These are phyloP conservation scores for Raphanus hybrid DNA, from an alignment of 441 rosid species.

Conservation along the genomic window DNA sequence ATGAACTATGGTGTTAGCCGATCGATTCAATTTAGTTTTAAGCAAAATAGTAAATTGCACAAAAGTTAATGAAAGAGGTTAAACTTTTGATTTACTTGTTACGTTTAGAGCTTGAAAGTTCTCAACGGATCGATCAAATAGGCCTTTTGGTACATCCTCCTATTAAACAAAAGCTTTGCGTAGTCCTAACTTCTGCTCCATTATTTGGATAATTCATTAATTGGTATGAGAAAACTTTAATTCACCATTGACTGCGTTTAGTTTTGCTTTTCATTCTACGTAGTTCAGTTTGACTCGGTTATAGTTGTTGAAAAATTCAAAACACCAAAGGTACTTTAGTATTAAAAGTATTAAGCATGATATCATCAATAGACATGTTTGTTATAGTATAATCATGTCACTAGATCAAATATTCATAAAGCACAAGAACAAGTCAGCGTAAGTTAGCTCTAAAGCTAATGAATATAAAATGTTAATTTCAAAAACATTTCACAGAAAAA, in stretches of 20 bases:
- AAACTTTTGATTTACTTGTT: background rate
- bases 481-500: background rate
- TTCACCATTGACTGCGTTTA: background rate
- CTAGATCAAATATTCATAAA: background rate
- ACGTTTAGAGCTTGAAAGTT: background rate
- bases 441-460: background rate
- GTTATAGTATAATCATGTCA: background rate
- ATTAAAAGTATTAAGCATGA: background rate
- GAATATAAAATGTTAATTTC: background rate
- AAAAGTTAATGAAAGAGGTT: background rate
- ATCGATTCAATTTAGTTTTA: background rate
- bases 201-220: background rate
- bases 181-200: background rate
- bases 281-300: conserved; percentile 12
- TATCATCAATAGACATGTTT: background rate
- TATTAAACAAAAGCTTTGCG: background rate
- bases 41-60: background rate
- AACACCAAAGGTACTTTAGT: background rate
- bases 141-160: background rate
- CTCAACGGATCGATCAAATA: background rate
- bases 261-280: background rate
- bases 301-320: conserved; percentile 4
- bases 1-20: background rate
- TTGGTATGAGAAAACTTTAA: background rate
- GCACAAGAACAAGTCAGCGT: background rate